Evolutionary conservation across 768 basidiomycete species (phyloP).

Genomic region (Scleroderma citrinum): DNA sequence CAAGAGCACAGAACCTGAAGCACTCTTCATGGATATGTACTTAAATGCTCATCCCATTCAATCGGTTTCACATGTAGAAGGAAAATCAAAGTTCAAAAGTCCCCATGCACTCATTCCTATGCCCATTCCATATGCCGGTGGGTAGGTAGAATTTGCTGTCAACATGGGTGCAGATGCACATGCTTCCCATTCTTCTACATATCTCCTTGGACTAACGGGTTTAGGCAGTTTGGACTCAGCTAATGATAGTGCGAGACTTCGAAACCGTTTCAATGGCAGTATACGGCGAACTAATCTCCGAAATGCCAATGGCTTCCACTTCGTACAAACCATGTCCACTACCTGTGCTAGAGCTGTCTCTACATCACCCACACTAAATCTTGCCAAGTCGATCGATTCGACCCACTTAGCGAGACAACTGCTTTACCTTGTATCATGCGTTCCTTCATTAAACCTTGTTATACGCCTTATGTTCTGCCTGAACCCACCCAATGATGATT

Average conservation of each 20-base stretch:
- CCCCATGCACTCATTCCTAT: constrained; percentile 72
- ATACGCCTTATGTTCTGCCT: constrained; percentile 74
- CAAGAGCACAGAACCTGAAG: constrained; percentile 65
- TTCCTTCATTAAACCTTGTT: constrained; percentile 58
- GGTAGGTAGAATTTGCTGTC: constrained; percentile 57
- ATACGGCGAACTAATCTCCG: constrained; percentile 49
- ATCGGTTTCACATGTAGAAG: constrained; percentile 32
- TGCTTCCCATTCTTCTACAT: constrained; percentile 5
- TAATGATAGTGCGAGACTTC: constrained; percentile 78
- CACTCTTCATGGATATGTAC: constrained; percentile 69
- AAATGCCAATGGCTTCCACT: constrained; percentile 30
- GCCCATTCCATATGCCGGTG: constrained; percentile 64
- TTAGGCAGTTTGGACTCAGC: constrained; percentile 56
- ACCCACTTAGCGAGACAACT: constrained; percentile 56
- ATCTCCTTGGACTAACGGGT: constrained; percentile 2
- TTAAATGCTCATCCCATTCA: constrained; percentile 63
- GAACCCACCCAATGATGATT: constrained; percentile 71
- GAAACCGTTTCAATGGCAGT: constrained; percentile 48
- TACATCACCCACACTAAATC: constrained; percentile 51
- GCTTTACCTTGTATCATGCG: constrained; percentile 52
- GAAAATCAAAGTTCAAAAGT: constrained; percentile 55
- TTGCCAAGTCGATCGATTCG: constrained; percentile 54
- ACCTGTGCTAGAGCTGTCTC: constrained; percentile 29
- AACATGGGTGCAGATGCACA: constrained; percentile 67
- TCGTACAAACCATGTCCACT: constrained; percentile 40